Base-by-base conservation (phyloP, 2,329 filamentous ascomycete species). In the Stachybotrys echinatus region DNA sequence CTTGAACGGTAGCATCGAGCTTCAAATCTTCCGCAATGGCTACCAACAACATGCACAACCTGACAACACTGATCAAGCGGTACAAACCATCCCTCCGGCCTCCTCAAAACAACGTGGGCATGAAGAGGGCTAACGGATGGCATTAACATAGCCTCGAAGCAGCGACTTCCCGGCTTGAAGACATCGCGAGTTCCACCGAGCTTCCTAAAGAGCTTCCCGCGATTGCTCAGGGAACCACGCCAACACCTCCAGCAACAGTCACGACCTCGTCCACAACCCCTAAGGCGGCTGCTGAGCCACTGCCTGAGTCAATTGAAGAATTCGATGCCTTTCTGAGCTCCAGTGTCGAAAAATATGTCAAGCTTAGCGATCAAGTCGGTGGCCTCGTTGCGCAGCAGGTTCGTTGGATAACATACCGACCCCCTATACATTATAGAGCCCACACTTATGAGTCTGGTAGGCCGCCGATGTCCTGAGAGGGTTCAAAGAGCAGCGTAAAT, bases 11-110 rank as follows among this genome's bases (percentile, higher is more conserved):
- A 34, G 14, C 27, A 5, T n/a, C 10, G 27, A 34, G 10, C 10
- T 14, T 34, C 27, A 34, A 5, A 3, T 34, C 27, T 12, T 34
- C 10, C 27, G 27, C 27, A n/a, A 40, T 40, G 58, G 84, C 84
- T 58, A 74, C 84, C 55, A 88, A 81, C 72, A 89, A 91, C 63
- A 96, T 97, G 90, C 86, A 97, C 73, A 97, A 96, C 68, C 76
- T 99, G 55, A 95, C 91, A 34, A 99, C 94, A 49, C 83, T 99
- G 64, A 96, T 99, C 76, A 99, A 99, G 81, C 85, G 94, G 94
- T 97, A 81, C 61, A 42, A 10, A 10, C 27, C 27, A 6, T 19
- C 37, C 2, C 42, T 39, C 42, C 38, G 6, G 7, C 17, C 18
- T 18, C n/a, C 38, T 40, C 38, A 2, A 10, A n/a, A 18, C 38